These are phyloP conservation scores for Marvania coccoides DNA, from an alignment of 139 green algal genomes.

Conservation along the genomic window DNA sequence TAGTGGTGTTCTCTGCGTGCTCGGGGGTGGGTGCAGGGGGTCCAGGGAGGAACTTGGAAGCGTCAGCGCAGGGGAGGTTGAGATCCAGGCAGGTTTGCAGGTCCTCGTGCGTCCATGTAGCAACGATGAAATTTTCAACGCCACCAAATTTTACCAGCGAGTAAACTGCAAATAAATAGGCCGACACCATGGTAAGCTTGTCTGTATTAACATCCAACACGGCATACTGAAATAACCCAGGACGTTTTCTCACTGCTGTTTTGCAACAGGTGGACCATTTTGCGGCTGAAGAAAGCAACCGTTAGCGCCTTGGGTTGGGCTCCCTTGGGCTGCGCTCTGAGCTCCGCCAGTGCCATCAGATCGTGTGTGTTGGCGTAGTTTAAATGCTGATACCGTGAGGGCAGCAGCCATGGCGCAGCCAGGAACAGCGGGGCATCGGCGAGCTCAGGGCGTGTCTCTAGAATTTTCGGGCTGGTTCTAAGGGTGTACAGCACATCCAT, in stretches of 20 bases:
- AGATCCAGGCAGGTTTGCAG: background rate
- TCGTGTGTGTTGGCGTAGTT: background rate
- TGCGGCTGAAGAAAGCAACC: background rate
- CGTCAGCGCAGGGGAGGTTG: slow-evolving; percentile 1
- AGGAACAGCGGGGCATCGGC: too few relatives aligned
- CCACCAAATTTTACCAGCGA: background rate
- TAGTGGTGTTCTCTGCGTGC: too few relatives aligned
- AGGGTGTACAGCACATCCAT: too few relatives aligned
- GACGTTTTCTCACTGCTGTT: slow-evolving; percentile 3
- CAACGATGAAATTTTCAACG: background rate
- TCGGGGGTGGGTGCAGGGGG: too few relatives aligned
- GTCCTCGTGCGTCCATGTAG: background rate
- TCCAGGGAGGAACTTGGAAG: too few relatives aligned
- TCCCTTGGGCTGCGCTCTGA: background rate
- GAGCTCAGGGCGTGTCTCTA: too few relatives aligned
- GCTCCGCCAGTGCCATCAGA: background rate
- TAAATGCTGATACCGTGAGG: background rate
- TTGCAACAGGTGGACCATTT: background rate
- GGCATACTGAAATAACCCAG: too few relatives aligned
- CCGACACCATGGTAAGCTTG: background rate
- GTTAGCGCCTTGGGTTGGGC: background rate
- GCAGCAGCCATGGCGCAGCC: background rate
- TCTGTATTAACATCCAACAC: background rate
- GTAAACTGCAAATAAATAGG: background rate
- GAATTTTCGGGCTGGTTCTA: too few relatives aligned